Evolutionary conservation across 169 alveolate species (phyloP), one percentile per base, ranked within the genome.

Genomic region (Neospora caninum): DNA sequence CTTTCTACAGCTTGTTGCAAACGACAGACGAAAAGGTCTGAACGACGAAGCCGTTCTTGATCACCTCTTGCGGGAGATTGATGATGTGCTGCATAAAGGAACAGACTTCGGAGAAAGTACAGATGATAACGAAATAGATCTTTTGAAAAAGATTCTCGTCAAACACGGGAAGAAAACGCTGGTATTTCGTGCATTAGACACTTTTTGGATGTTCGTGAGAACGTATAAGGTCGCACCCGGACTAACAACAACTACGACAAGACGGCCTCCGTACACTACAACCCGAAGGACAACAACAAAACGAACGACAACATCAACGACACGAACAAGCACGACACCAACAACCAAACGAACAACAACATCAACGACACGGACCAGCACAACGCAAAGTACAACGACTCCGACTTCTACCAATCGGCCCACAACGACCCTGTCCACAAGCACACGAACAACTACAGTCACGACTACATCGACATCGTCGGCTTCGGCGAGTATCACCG

Each of bases 141-240:
- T 64, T 64, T 16, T 64, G n/a, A 64, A 64, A 29, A 64, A 64
- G 31, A 6, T 64, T 4, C n/a, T 64, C 20, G 73, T 64, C n/a
- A 64, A 64, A 27, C 4, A 64, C 7, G 73, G 73, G 73, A 64
- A 64, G n/a, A 64, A 64, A 27, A 64, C 73, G 20, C 25, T 64
- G 73, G 4, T 64, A 22, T 64, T 64, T 27, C 73, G 73, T 29
- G 73, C 73, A 1, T 27, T 64, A 64, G 73, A 64, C 73, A 64
- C 73, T 27, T 64, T 64, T 29, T 64, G 73, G 73, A 64, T 64
- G 73, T 64, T 64, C 73, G 73, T 64, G 73, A 64, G 73, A 64
- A 64, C 73, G 31, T 64, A 64, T 27, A 64, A 64, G 73, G 73
- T 64, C 73, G 73, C 73, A 16, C 73, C 73, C 1, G 73, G 73